Percentiles rank a stretch among this genome's conserved stretches.
These are phyloP conservation scores for Dioscorea zingiberensis DNA, from an alignment of 106 monocot genomes.

Conservation along the genomic window DNA sequence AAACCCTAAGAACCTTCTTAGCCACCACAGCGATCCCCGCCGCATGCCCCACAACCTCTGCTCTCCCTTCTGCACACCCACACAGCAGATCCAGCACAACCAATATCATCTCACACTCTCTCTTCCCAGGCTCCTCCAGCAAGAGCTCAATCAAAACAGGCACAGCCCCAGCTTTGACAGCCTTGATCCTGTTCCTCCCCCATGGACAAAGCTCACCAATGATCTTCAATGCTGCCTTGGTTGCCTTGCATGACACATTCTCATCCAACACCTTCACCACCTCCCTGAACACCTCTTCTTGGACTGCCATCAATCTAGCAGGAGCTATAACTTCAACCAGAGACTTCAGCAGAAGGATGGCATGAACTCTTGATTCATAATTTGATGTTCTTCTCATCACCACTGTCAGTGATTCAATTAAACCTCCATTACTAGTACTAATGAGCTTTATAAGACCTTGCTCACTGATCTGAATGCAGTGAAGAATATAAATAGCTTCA, in stretches of 20 bases:
- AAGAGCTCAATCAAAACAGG: constrained; percentile 29
- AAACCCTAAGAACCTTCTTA: constrained; percentile 25
- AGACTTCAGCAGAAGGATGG: not conserved
- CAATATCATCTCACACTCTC: constrained; percentile 27
- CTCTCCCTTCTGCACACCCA: constrained; percentile 40
- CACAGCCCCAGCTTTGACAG: constrained; percentile 34
- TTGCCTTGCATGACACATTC: constrained; percentile 25
- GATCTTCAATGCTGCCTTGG: constrained; percentile 39
- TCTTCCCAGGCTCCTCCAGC: constrained; percentile 25
- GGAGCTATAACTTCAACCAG: not conserved
- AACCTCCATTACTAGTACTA: not conserved
- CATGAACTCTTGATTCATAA: constrained; percentile 8
- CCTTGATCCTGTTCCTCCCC: constrained; percentile 39
- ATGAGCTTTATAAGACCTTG: constrained; percentile 2
- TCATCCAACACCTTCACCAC: constrained; percentile 30
- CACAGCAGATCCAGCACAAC: constrained; percentile 34
- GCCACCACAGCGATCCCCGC: constrained; percentile 42
- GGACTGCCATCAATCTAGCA: not conserved
- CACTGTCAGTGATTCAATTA: constrained; percentile 2
- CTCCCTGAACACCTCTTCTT: constrained; percentile 27
- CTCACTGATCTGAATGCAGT: constrained; percentile 11
- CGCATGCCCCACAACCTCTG: constrained; percentile 23
- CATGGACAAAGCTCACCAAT: constrained; percentile 14
- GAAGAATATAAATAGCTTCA: constrained; percentile 23
- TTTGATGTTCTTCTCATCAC: not conserved